Evolutionary conservation across 2,329 filamentous ascomycete genomes (phyloP).

Genomic region (Arthrobotrys conoides): DNA sequence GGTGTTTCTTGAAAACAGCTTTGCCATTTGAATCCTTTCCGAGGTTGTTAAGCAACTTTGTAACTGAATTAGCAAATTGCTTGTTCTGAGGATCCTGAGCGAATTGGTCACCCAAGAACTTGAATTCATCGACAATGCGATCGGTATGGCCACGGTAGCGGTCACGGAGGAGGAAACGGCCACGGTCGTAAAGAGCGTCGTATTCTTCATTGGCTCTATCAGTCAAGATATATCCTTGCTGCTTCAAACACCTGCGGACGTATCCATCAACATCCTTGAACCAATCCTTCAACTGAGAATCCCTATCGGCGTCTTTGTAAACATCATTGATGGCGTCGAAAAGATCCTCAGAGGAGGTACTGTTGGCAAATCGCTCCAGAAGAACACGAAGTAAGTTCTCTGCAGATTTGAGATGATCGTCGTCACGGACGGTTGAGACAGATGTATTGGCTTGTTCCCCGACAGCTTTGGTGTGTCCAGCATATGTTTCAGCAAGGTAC

Average conservation of each 20-base stretch:
- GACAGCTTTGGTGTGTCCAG: slow-evolving; percentile 78
- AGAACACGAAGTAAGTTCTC: slow-evolving; percentile 87
- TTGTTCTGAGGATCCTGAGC: slow-evolving; percentile 89
- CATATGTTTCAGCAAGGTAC: slow-evolving; percentile 86
- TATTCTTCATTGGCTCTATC: slow-evolving; percentile 84
- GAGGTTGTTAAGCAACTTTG: slow-evolving; percentile 91
- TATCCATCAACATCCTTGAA: slow-evolving; percentile 84
- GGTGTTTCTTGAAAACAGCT: slow-evolving; percentile 89
- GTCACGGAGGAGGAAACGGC: slow-evolving; percentile 86
- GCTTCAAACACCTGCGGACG: slow-evolving; percentile 84
- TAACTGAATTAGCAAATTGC: slow-evolving; percentile 79
- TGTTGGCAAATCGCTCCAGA: slow-evolving; percentile 95
- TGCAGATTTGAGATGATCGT: slow-evolving; percentile 77
- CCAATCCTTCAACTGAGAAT: slow-evolving; percentile 89
- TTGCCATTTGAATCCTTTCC: slow-evolving; percentile 89
- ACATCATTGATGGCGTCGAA: slow-evolving; percentile 87
- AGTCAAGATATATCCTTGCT: slow-evolving; percentile 92
- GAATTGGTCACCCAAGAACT: slow-evolving; percentile 90
- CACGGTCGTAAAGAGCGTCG: slow-evolving; percentile 86
- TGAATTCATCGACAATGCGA: slow-evolving; percentile 87
- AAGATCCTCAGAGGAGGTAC: slow-evolving; percentile 87
- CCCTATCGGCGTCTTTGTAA: slow-evolving; percentile 87
- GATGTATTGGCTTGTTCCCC: slow-evolving; percentile 77
- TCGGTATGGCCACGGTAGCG: slow-evolving; percentile 90
- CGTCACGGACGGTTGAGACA: slow-evolving; percentile 79